phyloP scores from a whole-genome alignment of 208 protist genomes.

The Strigomonas culicis region DNA sequence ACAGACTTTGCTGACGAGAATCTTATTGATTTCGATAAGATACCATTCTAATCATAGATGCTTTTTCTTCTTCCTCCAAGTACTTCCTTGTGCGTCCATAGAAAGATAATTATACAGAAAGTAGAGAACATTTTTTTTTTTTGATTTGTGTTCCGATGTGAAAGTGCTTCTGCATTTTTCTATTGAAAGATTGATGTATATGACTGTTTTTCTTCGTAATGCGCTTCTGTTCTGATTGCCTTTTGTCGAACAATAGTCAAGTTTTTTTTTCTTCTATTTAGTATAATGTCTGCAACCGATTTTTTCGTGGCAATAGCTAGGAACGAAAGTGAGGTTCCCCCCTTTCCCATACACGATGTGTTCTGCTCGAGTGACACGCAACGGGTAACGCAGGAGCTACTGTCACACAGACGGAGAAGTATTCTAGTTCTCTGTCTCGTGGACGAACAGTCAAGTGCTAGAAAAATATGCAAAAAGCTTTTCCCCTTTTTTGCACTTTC shows the following conservation, averaged over 20 bases:
- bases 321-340: constrained; percentile 14
- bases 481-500: constrained; percentile 39
- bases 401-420: constrained; percentile 23
- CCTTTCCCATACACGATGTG: constrained; percentile 20
- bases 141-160: constrained; percentile 5
- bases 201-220: not conserved
- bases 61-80: not conserved
- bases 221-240: constrained; percentile 6
- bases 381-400: constrained; percentile 26
- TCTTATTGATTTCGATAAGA: constrained; percentile 25
- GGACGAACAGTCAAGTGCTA: constrained; percentile 16
- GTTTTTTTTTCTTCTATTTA: not conserved
- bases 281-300: constrained; percentile 19
- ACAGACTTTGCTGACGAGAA: constrained; percentile 68
- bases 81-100: not conserved
- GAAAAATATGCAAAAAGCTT: constrained; percentile 32
- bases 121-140: constrained; percentile 10
- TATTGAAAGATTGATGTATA: not conserved
- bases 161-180: not conserved
- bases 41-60: constrained; percentile 15
- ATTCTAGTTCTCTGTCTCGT: constrained; percentile 37
- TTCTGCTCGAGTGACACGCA: constrained; percentile 20
- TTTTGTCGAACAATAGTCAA: not conserved
- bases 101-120: constrained; percentile 2
- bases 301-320: constrained; percentile 36